Evolutionary conservation across 106 monocot species (phyloP).

Genomic region (Vanilla planifolia): DNA sequence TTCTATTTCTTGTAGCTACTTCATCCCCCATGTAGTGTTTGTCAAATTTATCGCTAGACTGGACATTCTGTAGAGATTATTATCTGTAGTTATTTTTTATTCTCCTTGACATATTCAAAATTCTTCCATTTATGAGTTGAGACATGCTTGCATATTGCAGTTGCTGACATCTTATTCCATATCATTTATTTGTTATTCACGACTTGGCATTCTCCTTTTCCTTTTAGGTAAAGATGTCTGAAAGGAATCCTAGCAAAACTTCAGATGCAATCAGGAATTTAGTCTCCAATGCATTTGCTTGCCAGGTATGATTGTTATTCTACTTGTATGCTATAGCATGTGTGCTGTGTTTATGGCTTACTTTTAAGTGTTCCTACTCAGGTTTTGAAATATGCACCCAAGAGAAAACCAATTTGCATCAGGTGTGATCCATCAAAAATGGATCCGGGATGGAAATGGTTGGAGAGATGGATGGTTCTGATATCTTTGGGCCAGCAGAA

Average conservation of each 20-base stretch:
- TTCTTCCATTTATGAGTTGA: too few species aligned
- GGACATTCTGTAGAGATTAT: too few species aligned
- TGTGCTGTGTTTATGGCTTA: neutral
- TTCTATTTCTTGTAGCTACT: too few species aligned
- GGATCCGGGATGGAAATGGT: constrained; percentile 76
- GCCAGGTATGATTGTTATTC: constrained; percentile 31
- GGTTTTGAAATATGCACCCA: constrained; percentile 51
- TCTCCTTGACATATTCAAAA: too few species aligned
- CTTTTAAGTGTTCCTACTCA: constrained; percentile 10
- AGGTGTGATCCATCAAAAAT: constrained; percentile 49
- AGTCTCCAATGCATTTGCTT: constrained; percentile 42
- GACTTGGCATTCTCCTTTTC: too few species aligned
- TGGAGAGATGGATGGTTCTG: constrained; percentile 78
- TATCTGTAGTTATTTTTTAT: too few species aligned
- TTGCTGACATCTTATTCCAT: too few species aligned
- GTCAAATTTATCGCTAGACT: too few species aligned
- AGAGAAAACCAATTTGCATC: constrained; percentile 37
- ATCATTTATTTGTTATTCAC: too few species aligned
- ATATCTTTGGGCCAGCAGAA: constrained; percentile 26
- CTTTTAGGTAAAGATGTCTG: constrained; percentile 7
- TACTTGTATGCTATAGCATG: neutral
- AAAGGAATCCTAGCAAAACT: constrained; percentile 20
- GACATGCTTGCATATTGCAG: too few species aligned
- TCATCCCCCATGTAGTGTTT: too few species aligned
- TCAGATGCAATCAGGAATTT: constrained; percentile 32